phyloP scores from a whole-genome alignment of 2,329 filamentous ascomycete species.

The Boeremia exigua region DNA sequence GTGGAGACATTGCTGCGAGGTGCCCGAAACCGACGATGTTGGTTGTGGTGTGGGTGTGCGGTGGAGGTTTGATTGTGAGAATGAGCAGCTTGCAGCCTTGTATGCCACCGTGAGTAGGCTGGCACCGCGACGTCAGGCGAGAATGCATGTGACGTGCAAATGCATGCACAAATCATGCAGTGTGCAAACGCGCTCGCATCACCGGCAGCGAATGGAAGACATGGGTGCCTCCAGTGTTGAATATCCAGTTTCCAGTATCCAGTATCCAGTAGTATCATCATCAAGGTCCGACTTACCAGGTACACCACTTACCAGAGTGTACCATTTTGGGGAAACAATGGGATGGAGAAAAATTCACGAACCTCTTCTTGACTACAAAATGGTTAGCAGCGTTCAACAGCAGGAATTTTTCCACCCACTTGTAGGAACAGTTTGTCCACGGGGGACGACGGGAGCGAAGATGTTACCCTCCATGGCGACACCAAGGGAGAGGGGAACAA shows the following conservation, averaged over 20 bases:
- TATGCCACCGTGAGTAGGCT: too few relatives aligned
- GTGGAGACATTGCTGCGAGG: too few relatives aligned
- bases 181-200: too few relatives aligned
- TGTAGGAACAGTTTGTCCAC: slow-evolving; percentile 66
- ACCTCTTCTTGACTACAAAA: slow-evolving; percentile 63
- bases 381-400: not conserved
- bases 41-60: too few relatives aligned
- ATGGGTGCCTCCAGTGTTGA: too few relatives aligned
- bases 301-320: not conserved
- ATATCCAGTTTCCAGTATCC: not conserved
- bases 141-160: too few relatives aligned
- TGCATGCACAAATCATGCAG: too few relatives aligned
- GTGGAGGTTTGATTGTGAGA: too few relatives aligned
- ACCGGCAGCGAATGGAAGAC: too few relatives aligned
- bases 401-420: slow-evolving; percentile 26
- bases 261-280: not conserved
- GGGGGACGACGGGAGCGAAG: slow-evolving; percentile 88
- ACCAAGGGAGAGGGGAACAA: slow-evolving; percentile 94
- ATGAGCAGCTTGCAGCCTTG: too few relatives aligned
- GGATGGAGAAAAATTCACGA: slow-evolving; percentile 1
- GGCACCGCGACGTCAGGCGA: too few relatives aligned
- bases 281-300: not conserved
- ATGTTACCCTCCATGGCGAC: slow-evolving; percentile 99
- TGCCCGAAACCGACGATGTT: too few relatives aligned
- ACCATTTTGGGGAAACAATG: not conserved